Conservation (phyloP, 2,329 filamentous ascomycete species). For the Stemphylium lycopersici region DNA sequence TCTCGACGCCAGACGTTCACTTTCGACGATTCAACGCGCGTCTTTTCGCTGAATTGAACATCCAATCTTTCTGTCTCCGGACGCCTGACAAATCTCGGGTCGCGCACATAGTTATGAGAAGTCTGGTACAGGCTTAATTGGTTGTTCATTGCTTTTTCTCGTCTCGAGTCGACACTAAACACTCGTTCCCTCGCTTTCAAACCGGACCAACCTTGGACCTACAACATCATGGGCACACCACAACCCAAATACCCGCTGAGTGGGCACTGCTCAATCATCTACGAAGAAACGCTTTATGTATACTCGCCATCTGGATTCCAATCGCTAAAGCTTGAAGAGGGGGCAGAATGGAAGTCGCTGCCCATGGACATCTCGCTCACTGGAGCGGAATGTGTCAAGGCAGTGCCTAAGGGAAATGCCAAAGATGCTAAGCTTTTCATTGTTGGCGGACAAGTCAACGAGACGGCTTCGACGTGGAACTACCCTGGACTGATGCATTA, state of each 20-base stretch:
- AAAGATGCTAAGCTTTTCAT: slow-evolving; percentile 73
- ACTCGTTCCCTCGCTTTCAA: slow-evolving; percentile 25
- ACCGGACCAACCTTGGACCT: slow-evolving; percentile 16
- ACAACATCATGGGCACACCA: slow-evolving; percentile 69
- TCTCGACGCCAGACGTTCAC: not conserved
- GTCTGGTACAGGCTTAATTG: slow-evolving; percentile 27
- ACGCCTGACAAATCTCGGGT: slow-evolving; percentile 2
- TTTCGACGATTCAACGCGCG: not conserved
- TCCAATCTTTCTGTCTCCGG: not conserved
- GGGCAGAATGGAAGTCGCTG: slow-evolving; percentile 73
- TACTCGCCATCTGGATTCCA: slow-evolving; percentile 79
- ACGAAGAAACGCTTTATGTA: slow-evolving; percentile 82
- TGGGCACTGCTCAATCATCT: slow-evolving; percentile 80
- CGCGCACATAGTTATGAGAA: slow-evolving; percentile 39
- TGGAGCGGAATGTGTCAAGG: slow-evolving; percentile 78
- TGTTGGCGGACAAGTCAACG: slow-evolving; percentile 69
- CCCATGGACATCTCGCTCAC: slow-evolving; percentile 71
- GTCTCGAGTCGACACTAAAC: slow-evolving; percentile 24
- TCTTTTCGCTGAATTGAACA: not conserved
- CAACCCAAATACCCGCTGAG: slow-evolving; percentile 72
- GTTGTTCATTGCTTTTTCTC: slow-evolving; percentile 25
- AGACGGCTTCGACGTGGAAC: slow-evolving; percentile 47
- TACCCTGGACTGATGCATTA: slow-evolving; percentile 80
- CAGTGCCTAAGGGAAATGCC: slow-evolving; percentile 63
- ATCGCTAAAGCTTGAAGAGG: slow-evolving; percentile 70